phyloP scores from a whole-genome alignment of 1,139 yeast genomes.

The Wickerhamomyces sp. region DNA sequence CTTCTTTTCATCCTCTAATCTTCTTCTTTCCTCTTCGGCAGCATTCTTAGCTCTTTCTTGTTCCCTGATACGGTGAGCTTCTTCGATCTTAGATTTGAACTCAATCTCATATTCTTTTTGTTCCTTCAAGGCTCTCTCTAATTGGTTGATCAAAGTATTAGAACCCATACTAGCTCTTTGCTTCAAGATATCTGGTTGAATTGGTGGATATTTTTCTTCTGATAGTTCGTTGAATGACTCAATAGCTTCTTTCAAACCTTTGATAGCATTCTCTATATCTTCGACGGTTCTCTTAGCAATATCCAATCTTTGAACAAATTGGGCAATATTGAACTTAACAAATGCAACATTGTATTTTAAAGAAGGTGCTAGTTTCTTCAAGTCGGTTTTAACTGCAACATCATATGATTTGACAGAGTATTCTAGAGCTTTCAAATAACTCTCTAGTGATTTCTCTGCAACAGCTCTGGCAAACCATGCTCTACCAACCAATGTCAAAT shows the following conservation, averaged over 20 bases:
- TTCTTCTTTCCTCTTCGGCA: conserved; percentile 37
- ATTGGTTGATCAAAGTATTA: conserved; percentile 65
- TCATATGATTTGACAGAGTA: conserved; percentile 56
- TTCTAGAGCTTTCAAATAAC: conserved; percentile 56
- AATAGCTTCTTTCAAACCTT: conserved; percentile 62
- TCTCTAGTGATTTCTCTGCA: conserved; percentile 58
- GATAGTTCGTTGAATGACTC: conserved; percentile 55
- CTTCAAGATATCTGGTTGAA: conserved; percentile 71
- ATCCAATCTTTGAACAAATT: conserved; percentile 63
- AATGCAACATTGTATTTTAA: conserved; percentile 78
- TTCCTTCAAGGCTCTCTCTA: conserved; percentile 65
- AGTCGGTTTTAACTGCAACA: conserved; percentile 29
- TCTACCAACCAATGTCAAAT: conserved; percentile 72
- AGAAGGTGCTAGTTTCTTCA: conserved; percentile 37
- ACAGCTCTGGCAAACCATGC: conserved; percentile 87
- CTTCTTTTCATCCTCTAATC: conserved; percentile 38
- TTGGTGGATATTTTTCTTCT: conserved; percentile 58
- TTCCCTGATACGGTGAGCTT: conserved; percentile 65
- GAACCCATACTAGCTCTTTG: conserved; percentile 84
- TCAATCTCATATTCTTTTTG: conserved; percentile 64
- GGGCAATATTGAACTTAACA: conserved; percentile 84
- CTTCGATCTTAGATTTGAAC: conserved; percentile 57
- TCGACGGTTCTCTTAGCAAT: conserved; percentile 54
- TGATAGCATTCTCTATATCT: conserved; percentile 55
- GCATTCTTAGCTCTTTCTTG: conserved; percentile 45